These are phyloP conservation scores for Scytalidium sp. DNA, from an alignment of 2,329 filamentous ascomycete genomes.

Conservation along the genomic window DNA sequence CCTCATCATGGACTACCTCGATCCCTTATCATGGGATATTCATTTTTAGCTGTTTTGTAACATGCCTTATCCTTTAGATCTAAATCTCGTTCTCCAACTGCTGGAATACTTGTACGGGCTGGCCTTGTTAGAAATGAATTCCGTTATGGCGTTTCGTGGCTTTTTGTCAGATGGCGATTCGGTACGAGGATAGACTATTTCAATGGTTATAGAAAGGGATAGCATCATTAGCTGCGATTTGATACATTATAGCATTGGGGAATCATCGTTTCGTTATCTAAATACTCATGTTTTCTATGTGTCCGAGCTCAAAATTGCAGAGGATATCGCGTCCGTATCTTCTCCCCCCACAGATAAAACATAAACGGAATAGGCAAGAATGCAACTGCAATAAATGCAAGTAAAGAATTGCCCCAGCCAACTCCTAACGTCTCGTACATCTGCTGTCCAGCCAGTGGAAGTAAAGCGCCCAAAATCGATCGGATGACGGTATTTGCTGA, in stretches of 20 bases:
- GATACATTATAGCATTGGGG: no score
- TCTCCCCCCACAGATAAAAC: slow-evolving; percentile 10
- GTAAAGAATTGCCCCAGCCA: slow-evolving; percentile 36
- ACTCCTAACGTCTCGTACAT: slow-evolving; percentile 31
- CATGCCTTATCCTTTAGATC: neutral
- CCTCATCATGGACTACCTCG: neutral
- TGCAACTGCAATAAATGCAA: slow-evolving; percentile 35
- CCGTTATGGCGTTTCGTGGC: no score
- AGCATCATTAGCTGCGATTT: no score
- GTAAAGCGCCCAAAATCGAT: slow-evolving; percentile 65
- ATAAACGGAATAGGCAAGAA: slow-evolving; percentile 8
- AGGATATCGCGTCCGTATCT: slow-evolving; percentile 2
- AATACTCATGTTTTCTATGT: no score
- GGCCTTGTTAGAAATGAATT: no score
- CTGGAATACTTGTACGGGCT: neutral
- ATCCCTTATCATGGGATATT: neutral
- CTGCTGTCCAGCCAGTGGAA: slow-evolving; percentile 55
- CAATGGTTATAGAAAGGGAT: no score
- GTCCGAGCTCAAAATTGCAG: neutral
- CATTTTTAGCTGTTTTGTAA: neutral
- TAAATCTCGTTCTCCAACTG: neutral
- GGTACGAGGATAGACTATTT: no score
- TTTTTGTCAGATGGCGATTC: no score
- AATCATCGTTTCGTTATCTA: no score
- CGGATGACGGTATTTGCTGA: slow-evolving; percentile 61